Evolutionary conservation across 2,329 filamentous ascomycete species (phyloP).

Genomic region (Fusarium penzigii): DNA sequence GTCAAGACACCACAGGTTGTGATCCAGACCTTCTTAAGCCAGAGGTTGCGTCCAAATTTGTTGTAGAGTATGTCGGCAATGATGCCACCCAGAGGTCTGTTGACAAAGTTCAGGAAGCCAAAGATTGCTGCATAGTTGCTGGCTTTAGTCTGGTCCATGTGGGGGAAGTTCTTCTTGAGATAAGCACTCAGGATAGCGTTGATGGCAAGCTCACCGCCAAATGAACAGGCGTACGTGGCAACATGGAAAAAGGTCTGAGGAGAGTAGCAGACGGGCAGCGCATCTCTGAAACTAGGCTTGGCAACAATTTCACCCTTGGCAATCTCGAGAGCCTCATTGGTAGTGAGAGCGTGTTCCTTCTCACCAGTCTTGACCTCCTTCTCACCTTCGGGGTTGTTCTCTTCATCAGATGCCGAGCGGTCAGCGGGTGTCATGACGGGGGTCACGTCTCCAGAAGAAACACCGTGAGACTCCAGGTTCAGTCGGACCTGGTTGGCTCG

Average conservation of each 20-base stretch:
- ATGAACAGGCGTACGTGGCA: conserved; percentile 62
- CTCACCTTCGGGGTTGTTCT: conserved; percentile 37
- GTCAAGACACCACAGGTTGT: conserved; percentile 56
- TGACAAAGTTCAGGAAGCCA: conserved; percentile 70
- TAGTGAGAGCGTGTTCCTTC: conserved; percentile 49
- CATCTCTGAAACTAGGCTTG: conserved; percentile 57
- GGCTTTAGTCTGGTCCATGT: conserved; percentile 55
- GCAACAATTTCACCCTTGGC: conserved; percentile 53
- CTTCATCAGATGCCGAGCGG: conserved; percentile 33
- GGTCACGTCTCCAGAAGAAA: conserved; percentile 48
- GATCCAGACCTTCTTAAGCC: conserved; percentile 49
- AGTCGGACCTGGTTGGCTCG: conserved; percentile 60
- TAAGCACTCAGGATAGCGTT: conserved; percentile 61
- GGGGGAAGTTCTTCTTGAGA: conserved; percentile 60
- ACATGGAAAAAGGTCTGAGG: conserved; percentile 58
- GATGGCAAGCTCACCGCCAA: conserved; percentile 63
- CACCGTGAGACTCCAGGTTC: conserved; percentile 49
- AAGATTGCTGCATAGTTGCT: conserved; percentile 71
- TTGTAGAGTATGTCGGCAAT: conserved; percentile 53
- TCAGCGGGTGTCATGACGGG: conserved; percentile 47
- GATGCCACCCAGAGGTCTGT: conserved; percentile 65
- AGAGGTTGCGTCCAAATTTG: conserved; percentile 34
- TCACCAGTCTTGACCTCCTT: conserved; percentile 39
- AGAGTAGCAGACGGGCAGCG: conserved; percentile 47
- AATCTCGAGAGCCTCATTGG: conserved; percentile 54